Evolutionary conservation across 2,329 filamentous ascomycete genomes (phyloP), one percentile per base, ranked within the genome.

Genomic region (Fusarium sp.): DNA sequence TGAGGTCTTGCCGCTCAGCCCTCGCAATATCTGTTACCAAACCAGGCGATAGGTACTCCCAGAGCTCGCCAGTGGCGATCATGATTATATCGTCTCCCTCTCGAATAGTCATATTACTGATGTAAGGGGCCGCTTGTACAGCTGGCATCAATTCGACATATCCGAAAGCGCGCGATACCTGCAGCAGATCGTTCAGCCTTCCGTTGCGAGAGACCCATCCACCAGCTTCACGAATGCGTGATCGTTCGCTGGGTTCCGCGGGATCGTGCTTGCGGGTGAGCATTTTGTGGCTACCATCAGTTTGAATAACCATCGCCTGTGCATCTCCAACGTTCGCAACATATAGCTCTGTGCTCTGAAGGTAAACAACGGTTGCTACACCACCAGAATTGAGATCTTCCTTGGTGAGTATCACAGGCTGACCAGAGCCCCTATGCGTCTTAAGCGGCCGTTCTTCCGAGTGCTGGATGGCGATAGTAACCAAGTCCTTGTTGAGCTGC

Each of bases 161-260:
- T 15, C 96, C 96, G 80, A 99, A 99, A 2, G 96, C 95, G 45
- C 96, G 88, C 23, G 95, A 98, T 11, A 99, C 94, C 60, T 96
- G 90, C 14, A 99, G 89, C 23, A 91, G 81, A 75, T 99, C 96
- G 74, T 99, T 98, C 47, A 99, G 84, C 75, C 93, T 94, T 34
- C 96, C 96, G 77, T 97, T 95, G 47, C 96, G 89, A 19, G 95
- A 97, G 11, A 99, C 96, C 84, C 93, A 99, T 6, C 96, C 96
- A 43, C 96, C 96, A 15, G 95, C 95, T 75, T 97, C 93, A 38
- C 96, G 90, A 71, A 99, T 97, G 19, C 96, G 91, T 56, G 93
- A 89, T 47, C 96, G 87, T 79, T 99, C 96, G 21, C 82, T 83
- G 1, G 91, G 86, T 75, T 97, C 94, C 1, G 95, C 94, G 7